phyloP scores from a whole-genome alignment of 2,329 filamentous ascomycete genomes.

The Zymoseptoria brevis region DNA sequence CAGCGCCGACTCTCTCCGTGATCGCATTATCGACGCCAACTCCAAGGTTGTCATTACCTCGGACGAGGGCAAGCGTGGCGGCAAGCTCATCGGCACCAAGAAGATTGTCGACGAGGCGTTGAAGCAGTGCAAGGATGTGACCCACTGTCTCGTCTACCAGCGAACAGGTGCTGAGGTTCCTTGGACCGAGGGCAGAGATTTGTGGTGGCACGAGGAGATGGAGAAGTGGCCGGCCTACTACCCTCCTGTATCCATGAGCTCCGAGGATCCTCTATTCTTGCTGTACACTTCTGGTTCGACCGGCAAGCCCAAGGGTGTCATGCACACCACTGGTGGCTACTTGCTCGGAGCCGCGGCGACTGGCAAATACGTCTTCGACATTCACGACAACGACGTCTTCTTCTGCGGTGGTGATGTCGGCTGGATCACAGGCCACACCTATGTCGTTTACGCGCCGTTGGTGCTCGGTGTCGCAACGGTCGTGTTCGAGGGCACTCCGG shows the following conservation, averaged over 20 bases:
- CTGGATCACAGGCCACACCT: conserved; percentile 98
- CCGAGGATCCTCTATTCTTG: conserved; percentile 93
- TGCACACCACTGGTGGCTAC: conserved; percentile 96
- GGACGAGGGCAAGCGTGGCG: conserved; percentile 95
- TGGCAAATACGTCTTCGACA: conserved; percentile 97
- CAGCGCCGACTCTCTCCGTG: conserved; percentile 89
- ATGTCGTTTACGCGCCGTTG: conserved; percentile 92
- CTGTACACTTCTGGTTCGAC: conserved; percentile 98
- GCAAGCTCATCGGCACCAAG: conserved; percentile 96
- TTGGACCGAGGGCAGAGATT: conserved; percentile 79
- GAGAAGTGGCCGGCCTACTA: conserved; percentile 95
- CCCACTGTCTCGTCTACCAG: conserved; percentile 83
- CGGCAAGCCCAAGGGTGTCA: conserved; percentile 96
- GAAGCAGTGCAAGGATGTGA: conserved; percentile 87
- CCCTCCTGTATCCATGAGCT: conserved; percentile 77
- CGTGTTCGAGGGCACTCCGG: conserved; percentile 95
- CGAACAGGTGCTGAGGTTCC: conserved; percentile 89
- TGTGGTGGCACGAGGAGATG: conserved; percentile 98
- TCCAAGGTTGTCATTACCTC: conserved; percentile 94
- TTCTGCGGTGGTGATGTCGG: conserved; percentile 98
- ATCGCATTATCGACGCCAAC: conserved; percentile 84
- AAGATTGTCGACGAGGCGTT: conserved; percentile 98
- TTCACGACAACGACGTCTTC: conserved; percentile 86
- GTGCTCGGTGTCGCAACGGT: conserved; percentile 89
- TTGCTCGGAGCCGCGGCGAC: conserved; percentile 88